Base-by-base conservation (phyloP, 148 eudicot genomes). In the Amaranthus cruentus region DNA sequence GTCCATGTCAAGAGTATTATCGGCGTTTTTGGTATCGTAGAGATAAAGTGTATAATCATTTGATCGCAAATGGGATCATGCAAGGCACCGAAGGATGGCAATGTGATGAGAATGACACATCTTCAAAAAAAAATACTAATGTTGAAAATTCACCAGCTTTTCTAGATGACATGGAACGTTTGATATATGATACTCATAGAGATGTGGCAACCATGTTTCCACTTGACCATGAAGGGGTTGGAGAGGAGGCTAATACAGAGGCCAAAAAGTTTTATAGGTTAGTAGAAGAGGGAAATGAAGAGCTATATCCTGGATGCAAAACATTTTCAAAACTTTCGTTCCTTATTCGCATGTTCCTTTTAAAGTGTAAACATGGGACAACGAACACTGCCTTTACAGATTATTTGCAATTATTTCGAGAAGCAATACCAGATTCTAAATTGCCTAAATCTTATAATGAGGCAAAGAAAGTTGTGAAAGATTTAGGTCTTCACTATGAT, bases 401-500 rank as follows among this genome's bases (percentile, higher is more conserved):
- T 28, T 47, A 42, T 64, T 14, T 64, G 9, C 3, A 28, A 15
- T 6, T 64, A 2, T 10, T 64, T 7, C 11, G 6, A 9, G 68
- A 43, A 3, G 7, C 51, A 8, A 4, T 47, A 7, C 70, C 56
- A 4, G 55, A 67, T 6, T 11, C 55, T 3, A 67, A 67, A 18
- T 10, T 51, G 2, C 56, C 70, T 28, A 42, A 43, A 2, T 54
- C 15, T 10, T 69, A 8, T 6, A 70, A 55, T 44, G 73, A 70
- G 18, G 62, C 62, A 10, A 70, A 13, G 9, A 70, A 54, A 2
- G 1, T 70, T 13, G 60, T 70, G 9, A 55, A 12, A 43, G 61
- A 70, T 44, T 38, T 55, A 2, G 61, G 73, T 3, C 62, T 70
- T 70, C 49, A 70, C 14, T 68, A 68, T 68, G 54, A 68, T 10